Evolutionary conservation across 805 yeast species (phyloP), one percentile per base, ranked within the genome.

Genomic region (Kodamaea sagamina): DNA sequence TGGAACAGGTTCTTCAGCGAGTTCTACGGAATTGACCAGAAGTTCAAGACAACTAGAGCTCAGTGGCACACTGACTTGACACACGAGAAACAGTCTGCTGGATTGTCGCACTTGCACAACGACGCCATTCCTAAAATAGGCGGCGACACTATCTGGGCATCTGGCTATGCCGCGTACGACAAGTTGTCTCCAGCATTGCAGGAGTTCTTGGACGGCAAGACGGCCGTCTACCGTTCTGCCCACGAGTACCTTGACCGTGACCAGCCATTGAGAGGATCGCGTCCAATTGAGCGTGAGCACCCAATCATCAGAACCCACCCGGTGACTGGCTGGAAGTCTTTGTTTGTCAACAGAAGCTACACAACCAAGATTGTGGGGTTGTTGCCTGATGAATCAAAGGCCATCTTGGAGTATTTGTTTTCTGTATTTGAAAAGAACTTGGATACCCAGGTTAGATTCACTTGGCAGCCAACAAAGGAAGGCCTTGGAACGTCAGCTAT

Each of bases 221-320:
- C 63, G 6, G 79, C 77, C 24, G 57, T 70, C 28, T 67, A 63
- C 56, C 49, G 52, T 25, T 68, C 69, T 32, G 76, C 76, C 39
- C 75, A 75, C 48, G 59, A 61, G 26, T 70, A 68, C 47, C 54
- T 65, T 26, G 71, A 72, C 43, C 67, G 77, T 46, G 62, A 70
- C 16, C 66, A 68, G 21, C 80, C 79, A 16, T 66, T 78, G 18
- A 61, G 61, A 43, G 74, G 76, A n/a, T 73, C 72, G 12, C 68
- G 68, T 44, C 68, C 68, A 42, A 65, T 79, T 42, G 80, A 72
- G 50, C 71, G 82, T 58, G 76, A 71, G 46, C 86, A 81, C 59
- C 85, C 84, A 2, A 49, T 81, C 18, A 73, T 81, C 26, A 73
- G 85, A 63, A 78, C 84, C 29, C 82, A 82, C 51, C 86, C 86